Base-by-base conservation (phyloP, 805 yeast species). In the Suhomyces tanzawaensis region DNA sequence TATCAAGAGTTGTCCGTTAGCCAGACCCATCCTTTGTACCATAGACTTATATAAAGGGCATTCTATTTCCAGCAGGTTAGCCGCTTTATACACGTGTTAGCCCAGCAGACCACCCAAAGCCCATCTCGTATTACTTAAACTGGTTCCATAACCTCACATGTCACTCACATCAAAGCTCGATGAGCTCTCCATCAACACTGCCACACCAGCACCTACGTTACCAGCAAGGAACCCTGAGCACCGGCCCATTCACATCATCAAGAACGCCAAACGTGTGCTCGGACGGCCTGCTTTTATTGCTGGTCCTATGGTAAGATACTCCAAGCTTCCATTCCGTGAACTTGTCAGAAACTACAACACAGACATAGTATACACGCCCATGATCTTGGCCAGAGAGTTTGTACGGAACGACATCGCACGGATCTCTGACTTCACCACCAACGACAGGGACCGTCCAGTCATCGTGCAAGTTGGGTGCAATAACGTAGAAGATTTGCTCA, bases 251-350 rank as follows among this genome's bases (percentile, higher is more conserved):
- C 53, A 54, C 31, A 63, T 69, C 12, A 54, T 69, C 18, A 52
- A 57, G 32, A 51, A 47, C 11, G 49, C 51, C 32, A 51, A 46
- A 28, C 27, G 34, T 7, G 41, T 41, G 9, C 46, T 61, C 9
- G 58, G 60, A 6, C 49, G 69, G 30, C 71, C 72, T 3, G 71
- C 67, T 1, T 60, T 53, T 34, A 53, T 69, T 11, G 73, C 71
- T 3, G 99, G 98, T 0, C 99, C 99, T 4, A 93, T 93, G 99
- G 99, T 93, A 1, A 69, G 99, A 36, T 93, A 93, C 67, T 87
- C 96, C 1, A 91, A 93, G 59, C 72, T 93, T 29, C 96, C 98
- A 3, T 91, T 93, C 55, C 72, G 99, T 36, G 85, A 86, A 42
- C 66, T 86, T 5, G 81, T 66, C 5, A 54, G 96, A 22, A 80